A percentile compares a stretch with the other conserved stretches of the same genome.
These are phyloP conservation scores for Lodderomyces elongisporus DNA, from an alignment of 1,139 yeast species.

Conservation along the genomic window DNA sequence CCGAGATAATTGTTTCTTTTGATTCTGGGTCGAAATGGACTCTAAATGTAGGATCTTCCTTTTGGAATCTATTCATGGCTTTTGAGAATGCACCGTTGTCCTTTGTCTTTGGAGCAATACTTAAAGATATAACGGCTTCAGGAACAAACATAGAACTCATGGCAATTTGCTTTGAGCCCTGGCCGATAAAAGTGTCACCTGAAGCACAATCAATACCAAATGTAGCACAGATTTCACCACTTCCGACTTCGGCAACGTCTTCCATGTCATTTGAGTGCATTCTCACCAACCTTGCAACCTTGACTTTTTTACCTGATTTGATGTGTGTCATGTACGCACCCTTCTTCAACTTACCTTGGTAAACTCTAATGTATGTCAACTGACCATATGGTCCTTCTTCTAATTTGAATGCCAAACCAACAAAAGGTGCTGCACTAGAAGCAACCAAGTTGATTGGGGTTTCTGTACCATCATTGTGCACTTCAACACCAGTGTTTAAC, in stretches of 20 bases:
- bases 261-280: conserved; percentile 99
- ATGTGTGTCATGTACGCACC: conserved; percentile 87
- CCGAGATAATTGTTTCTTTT: conserved; percentile 93
- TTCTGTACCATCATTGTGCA: conserved; percentile 46
- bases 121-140: conserved; percentile 92
- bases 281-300: conserved; percentile 92
- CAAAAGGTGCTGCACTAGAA: conserved; percentile 72
- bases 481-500: conserved; percentile 82
- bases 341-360: conserved; percentile 90
- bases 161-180: conserved; percentile 65
- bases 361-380: conserved; percentile 91
- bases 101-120: conserved; percentile 82
- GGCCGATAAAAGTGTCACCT: conserved; percentile 87
- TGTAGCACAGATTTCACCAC: conserved; percentile 99
- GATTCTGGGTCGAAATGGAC: conserved; percentile 88
- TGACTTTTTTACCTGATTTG: conserved; percentile 88
- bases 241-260: conserved; percentile 91
- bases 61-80: conserved; percentile 95
- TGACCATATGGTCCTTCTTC: conserved; percentile 99
- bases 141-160: conserved; percentile 99
- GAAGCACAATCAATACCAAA: conserved; percentile 99
- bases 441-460: conserved; percentile 73
- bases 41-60: conserved; percentile 97
- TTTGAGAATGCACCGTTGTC: conserved; percentile 85
- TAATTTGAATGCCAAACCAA: conserved; percentile 93